Evolutionary conservation across 352 stramenopile genomes (phyloP).

Genomic region (Phytophthora agathidicida): DNA sequence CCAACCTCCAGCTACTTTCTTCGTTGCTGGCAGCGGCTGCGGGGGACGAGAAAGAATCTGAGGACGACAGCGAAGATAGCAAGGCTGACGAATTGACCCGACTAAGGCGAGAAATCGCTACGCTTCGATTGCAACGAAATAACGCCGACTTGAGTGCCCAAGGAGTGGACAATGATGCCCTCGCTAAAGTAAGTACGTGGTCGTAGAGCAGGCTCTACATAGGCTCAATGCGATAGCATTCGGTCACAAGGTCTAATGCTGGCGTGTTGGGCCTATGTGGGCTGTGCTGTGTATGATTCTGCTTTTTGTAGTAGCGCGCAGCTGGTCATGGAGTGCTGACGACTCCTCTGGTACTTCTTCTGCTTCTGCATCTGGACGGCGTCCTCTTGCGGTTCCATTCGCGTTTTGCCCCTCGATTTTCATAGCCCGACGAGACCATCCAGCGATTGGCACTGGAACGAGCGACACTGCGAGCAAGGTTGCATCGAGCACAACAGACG

Average conservation of each 20-base stretch:
- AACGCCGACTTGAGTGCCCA: slow-evolving; percentile 10
- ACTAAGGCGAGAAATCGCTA: slow-evolving; percentile 47
- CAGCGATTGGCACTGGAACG: slow-evolving; percentile 55
- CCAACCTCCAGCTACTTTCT: slow-evolving; percentile 43
- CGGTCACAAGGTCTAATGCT: slow-evolving; percentile 32
- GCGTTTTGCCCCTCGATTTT: slow-evolving; percentile 39
- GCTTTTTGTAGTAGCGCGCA: slow-evolving; percentile 40
- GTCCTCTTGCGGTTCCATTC: slow-evolving; percentile 36
- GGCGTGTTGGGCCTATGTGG: slow-evolving; percentile 37
- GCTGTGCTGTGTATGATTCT: slow-evolving; percentile 36
- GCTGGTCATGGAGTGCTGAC: slow-evolving; percentile 46
- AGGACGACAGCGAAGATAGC: slow-evolving; percentile 20
- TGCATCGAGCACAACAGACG: slow-evolving; percentile 62
- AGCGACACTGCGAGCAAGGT: slow-evolving; percentile 47
- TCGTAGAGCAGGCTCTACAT: slow-evolving; percentile 30
- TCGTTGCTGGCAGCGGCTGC: slow-evolving; percentile 26
- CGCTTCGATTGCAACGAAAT: slow-evolving; percentile 32
- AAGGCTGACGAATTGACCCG: slow-evolving; percentile 49
- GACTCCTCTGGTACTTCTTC: slow-evolving; percentile 40
- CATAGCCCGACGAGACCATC: slow-evolving; percentile 51
- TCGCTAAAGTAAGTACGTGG: slow-evolving; percentile 48
- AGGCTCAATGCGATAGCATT: slow-evolving; percentile 38
- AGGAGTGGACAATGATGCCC: slow-evolving; percentile 37
- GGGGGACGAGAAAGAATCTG: slow-evolving; percentile 10
- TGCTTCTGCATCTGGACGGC: slow-evolving; percentile 38